Percentiles rank a stretch among this genome's conserved stretches.
phyloP scores from a whole-genome alignment of 2,329 filamentous ascomycete genomes.

The Pezicula neosporulosa region DNA sequence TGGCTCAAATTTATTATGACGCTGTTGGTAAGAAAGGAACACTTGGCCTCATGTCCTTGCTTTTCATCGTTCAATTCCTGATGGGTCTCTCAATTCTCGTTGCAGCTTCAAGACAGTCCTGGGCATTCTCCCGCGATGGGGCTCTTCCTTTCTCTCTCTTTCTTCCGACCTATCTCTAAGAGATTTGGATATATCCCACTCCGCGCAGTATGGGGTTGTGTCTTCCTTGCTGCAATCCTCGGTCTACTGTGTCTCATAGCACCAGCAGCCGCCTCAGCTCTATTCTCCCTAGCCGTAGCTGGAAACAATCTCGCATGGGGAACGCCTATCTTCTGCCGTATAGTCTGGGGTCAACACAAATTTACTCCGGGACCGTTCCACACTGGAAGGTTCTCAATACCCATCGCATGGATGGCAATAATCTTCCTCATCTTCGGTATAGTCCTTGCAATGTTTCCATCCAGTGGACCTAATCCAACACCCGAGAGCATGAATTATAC shows the following conservation, averaged over 20 bases:
- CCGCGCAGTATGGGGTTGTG: constrained; percentile 51
- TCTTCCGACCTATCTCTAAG: constrained; percentile 49
- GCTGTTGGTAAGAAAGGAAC: constrained; percentile 56
- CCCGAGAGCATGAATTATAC: constrained; percentile 58
- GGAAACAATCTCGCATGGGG: constrained; percentile 60
- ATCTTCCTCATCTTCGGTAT: constrained; percentile 53
- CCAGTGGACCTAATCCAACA: constrained; percentile 48
- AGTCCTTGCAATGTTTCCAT: constrained; percentile 55
- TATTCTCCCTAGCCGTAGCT: constrained; percentile 57
- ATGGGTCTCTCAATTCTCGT: constrained; percentile 57
- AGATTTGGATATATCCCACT: constrained; percentile 55
- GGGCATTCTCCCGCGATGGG: constrained; percentile 61
- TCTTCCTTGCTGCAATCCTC: constrained; percentile 45
- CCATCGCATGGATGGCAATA: constrained; percentile 50
- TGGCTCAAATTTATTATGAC: constrained; percentile 54
- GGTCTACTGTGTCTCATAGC: constrained; percentile 57
- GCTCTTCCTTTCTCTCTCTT: constrained; percentile 56
- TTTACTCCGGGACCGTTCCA: constrained; percentile 59
- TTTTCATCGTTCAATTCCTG: constrained; percentile 59
- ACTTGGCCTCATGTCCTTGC: constrained; percentile 52
- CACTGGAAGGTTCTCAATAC: constrained; percentile 48
- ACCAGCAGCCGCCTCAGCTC: constrained; percentile 50
- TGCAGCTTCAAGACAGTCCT: constrained; percentile 56
- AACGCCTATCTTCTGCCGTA: constrained; percentile 52
- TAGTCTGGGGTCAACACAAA: constrained; percentile 54